Conservation (phyloP, 352 stramenopile species). For the Phytophthora sp. region DNA sequence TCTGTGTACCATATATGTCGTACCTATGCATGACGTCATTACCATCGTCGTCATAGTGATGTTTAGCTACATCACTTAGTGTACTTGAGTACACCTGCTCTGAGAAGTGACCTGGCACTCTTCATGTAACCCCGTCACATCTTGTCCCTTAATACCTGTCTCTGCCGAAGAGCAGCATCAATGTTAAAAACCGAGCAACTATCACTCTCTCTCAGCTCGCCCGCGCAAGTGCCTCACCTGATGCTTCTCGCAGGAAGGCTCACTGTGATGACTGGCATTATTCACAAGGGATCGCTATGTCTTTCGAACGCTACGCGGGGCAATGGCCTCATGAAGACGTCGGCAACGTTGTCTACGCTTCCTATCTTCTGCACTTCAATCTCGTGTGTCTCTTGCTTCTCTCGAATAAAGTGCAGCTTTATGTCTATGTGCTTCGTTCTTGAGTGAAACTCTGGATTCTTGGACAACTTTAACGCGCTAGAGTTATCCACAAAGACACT, state of each 20-base stretch:
- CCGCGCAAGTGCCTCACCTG: not conserved
- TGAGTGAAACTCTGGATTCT: not conserved
- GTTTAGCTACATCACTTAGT: too few relatives aligned
- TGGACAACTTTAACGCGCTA: not conserved
- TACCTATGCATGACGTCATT: too few relatives aligned
- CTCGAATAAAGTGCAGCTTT: not conserved
- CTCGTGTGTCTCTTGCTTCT: not conserved
- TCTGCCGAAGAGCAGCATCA: not conserved
- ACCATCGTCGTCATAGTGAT: too few relatives aligned
- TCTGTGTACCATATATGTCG: too few relatives aligned
- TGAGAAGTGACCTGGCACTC: too few relatives aligned
- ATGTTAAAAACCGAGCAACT: not conserved
- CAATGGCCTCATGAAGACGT: not conserved
- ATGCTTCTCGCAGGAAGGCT: not conserved
- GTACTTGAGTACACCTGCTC: too few relatives aligned
- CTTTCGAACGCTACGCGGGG: not conserved
- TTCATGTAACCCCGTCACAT: too few relatives aligned
- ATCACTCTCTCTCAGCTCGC: not conserved
- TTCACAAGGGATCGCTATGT: not conserved
- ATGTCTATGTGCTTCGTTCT: constrained; percentile 1
- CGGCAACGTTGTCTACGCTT: not conserved
- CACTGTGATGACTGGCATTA: not conserved
- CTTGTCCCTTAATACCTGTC: not conserved
- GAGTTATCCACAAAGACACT: not conserved
- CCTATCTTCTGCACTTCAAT: not conserved